phyloP scores from a whole-genome alignment of 192 early-diverging fungal genomes.

The Funneliformis mosseae region DNA sequence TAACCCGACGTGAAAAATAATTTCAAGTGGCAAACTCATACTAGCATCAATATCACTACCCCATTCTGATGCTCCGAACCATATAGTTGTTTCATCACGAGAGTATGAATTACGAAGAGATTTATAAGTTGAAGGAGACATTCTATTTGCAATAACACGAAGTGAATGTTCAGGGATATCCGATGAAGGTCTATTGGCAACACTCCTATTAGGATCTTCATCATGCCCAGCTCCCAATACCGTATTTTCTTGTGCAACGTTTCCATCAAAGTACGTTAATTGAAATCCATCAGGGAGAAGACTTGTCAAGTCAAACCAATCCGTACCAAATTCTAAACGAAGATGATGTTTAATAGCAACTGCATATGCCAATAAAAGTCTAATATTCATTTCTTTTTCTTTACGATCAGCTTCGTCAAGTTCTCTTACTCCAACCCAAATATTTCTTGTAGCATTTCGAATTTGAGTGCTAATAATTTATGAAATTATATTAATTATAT shows the following conservation, averaged over 20 bases:
- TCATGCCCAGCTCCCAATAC: background rate
- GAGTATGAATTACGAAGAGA: background rate
- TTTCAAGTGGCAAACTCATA: constrained; percentile 56
- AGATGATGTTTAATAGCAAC: constrained; percentile 64
- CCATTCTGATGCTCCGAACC: constrained; percentile 33
- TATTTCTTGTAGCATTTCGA: constrained; percentile 64
- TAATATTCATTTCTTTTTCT: constrained; percentile 58
- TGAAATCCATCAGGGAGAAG: constrained; percentile 48
- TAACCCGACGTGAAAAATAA: constrained; percentile 48
- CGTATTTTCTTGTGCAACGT: background rate
- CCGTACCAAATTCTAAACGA: constrained; percentile 61
- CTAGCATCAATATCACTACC: constrained; percentile 50
- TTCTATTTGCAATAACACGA: background rate
- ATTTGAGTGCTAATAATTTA: constrained; percentile 49
- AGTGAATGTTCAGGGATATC: background rate
- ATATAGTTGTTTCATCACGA: background rate
- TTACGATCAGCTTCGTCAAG: constrained; percentile 41
- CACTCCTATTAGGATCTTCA: constrained; percentile 13
- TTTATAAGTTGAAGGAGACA: background rate
- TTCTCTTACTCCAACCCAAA: constrained; percentile 61
- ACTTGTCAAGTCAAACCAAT: constrained; percentile 56
- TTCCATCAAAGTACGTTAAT: constrained; percentile 18
- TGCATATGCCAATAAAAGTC: constrained; percentile 56
- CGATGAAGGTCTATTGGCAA: background rate
- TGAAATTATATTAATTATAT: background rate